These are phyloP conservation scores for Cryptococcus sp. DNA, from an alignment of 1,284 basidiomycete species.

Conservation along the genomic window DNA sequence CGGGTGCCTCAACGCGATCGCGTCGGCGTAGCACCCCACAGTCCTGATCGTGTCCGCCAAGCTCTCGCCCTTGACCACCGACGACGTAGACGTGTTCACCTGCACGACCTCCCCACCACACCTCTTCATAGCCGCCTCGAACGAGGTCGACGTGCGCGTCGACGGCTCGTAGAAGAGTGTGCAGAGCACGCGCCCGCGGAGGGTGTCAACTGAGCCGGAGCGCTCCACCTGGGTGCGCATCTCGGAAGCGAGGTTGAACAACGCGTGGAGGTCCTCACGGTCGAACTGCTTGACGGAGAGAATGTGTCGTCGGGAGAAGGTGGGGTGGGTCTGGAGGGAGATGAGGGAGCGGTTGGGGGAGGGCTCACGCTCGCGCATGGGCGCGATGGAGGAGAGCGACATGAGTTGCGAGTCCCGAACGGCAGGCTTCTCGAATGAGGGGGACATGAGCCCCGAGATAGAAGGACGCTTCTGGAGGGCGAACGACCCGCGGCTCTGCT, in stretches of 20 bases:
- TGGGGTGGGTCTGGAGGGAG: slow-evolving; percentile 59
- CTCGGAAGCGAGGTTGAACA: slow-evolving; percentile 93
- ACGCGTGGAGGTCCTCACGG: slow-evolving; percentile 84
- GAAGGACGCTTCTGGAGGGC: slow-evolving; percentile 37
- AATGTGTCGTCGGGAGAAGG: slow-evolving; percentile 84
- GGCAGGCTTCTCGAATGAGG: slow-evolving; percentile 11
- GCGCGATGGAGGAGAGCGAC: slow-evolving; percentile 32
- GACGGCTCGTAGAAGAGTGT: slow-evolving; percentile 99
- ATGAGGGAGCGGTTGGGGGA: slow-evolving; percentile 52
- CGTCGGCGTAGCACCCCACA: slow-evolving; percentile 93
- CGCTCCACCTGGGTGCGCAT: slow-evolving; percentile 95
- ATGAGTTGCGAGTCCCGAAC: slow-evolving; percentile 31
- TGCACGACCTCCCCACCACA: slow-evolving; percentile 93
- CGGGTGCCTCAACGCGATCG: slow-evolving; percentile 91
- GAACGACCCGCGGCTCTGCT: slow-evolving; percentile 42
- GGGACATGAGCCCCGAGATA: slow-evolving; percentile 24
- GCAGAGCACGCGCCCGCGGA: slow-evolving; percentile 87
- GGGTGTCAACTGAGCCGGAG: slow-evolving; percentile 80
- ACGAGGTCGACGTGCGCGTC: slow-evolving; percentile 92
- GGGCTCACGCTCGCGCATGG: slow-evolving; percentile 16
- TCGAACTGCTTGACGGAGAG: slow-evolving; percentile 92
- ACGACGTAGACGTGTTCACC: slow-evolving; percentile 76
- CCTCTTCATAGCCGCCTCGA: slow-evolving; percentile 98
- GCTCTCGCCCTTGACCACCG: slow-evolving; percentile 91
- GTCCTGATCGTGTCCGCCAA: slow-evolving; percentile 92